Base-by-base conservation (phyloP, 2,329 filamentous ascomycete genomes). In the Exophiala dermatitidis region DNA sequence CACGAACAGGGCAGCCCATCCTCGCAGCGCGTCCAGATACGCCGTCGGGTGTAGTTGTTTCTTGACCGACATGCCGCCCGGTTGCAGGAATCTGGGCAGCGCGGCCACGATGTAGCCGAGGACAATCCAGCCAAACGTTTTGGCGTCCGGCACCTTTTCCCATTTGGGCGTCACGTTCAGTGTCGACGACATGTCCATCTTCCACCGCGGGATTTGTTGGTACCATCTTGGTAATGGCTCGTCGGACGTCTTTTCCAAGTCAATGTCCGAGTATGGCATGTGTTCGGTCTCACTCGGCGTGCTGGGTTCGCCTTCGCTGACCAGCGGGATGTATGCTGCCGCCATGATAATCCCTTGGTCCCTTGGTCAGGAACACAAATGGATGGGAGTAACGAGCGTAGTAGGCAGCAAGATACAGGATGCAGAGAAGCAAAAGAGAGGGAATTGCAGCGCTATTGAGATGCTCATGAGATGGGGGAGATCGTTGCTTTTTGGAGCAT, bases 21-120 rank as follows among this genome's bases (percentile, higher is more conserved):
- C 63, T 50, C 63, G 52, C 41, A 64, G 50, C 26, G 62, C 63
- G 55, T 64, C 63, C 9, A 65, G 56, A 42, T 64, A 65, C 32
- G 63, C 59, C 3, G 63, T 65, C 3, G 55, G 42, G 36, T 60
- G 58, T 41, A 57, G 46, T 28, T 58, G 45, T n/a, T 51, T 52
- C 29, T 52, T 46, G 4, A 36, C 37, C 7, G 30, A 40, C 40
- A 52, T 30, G 7, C 53, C 53, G 1, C 44, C 49, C 2, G 53
- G 53, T 28, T 50, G 53, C 30, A 56, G 9, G 34, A 48, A 56
- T 10, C 53, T 37, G 5, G 53, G 53, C 4, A 56, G 49, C 7
- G 49, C 46, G 34, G 41, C 29, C 3, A 56, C 7, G 26, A 52
- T 9, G 19, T 40, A 52, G 7, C 49, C 48, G 10, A 56, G 41